Base-by-base conservation (phyloP, 2,329 filamentous ascomycete species). In the Epichloe sp. region DNA sequence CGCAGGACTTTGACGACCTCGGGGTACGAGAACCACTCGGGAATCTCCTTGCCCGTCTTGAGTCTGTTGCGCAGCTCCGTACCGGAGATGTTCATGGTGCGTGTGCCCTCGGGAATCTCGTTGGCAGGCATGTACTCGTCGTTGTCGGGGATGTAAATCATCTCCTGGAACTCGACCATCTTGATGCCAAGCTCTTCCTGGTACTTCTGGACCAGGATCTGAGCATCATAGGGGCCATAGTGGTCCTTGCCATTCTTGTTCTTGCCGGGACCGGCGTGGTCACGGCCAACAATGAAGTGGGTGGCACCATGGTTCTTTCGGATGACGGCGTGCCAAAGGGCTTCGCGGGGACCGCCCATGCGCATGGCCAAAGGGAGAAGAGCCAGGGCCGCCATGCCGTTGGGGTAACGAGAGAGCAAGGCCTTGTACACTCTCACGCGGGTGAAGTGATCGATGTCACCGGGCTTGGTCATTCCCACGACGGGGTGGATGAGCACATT, bases 281-380 rank as follows among this genome's bases (percentile, higher is more conserved):
- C 93, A 75, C 93, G 88, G 55, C 93, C 93, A 58, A 98, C 90
- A 63, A 98, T 98, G 78, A 98, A 98, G 79, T 98, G 93, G 15
- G 93, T 97, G 46, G 91, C 89, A 63, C 93, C 93, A 74, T 96
- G 90, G 74, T 98, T 98, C 84, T 97, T 98, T 68, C 93, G 89
- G 78, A 98, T 98, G 64, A 98, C 95, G 65, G 93, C 93, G 77
- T 98, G 93, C 93, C 93, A 98, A 74, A 98, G 89, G 60, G 93
- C 93, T 77, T 98, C 93, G 60, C 93, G 88, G 57, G 93, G 93
- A 62, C 93, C 93, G 65, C 89, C 93, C 93, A 98, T 98, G 67
- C 93, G 86, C 93, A 98, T 98, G 63, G 93, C 93, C 57, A 98
- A 79, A 53, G 90, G 90, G 50, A 98, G 80, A 42, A 98, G 87